Conservation (phyloP, 164 flowering plant species). For the Annona squamosa region DNA sequence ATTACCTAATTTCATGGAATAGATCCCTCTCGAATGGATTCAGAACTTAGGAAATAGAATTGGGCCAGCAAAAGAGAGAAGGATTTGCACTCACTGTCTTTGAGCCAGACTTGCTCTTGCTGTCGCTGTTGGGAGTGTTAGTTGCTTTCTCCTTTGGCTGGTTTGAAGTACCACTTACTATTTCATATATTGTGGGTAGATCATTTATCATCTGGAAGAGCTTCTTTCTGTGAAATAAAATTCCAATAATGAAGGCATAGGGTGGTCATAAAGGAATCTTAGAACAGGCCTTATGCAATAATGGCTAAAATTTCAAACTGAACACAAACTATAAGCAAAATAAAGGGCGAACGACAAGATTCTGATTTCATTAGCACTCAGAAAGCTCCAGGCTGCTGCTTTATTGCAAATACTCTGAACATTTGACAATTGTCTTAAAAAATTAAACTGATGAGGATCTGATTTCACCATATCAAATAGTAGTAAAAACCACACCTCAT, state of each 20-base stretch:
- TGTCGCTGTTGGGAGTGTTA: slow-evolving; percentile 34
- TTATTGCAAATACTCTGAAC: too few relatives aligned
- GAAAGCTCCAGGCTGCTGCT: neutral
- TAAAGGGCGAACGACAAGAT: neutral
- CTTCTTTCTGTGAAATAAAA: slow-evolving; percentile 44
- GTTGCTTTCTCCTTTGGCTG: slow-evolving; percentile 42
- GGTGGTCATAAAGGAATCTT: neutral
- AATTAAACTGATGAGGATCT: too few relatives aligned
- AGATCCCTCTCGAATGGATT: too few relatives aligned
- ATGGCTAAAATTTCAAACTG: neutral
- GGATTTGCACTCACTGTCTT: slow-evolving; percentile 24
- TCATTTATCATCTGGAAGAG: slow-evolving; percentile 80
- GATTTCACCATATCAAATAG: too few relatives aligned
- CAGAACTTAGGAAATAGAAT: neutral
- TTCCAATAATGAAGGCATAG: neutral
- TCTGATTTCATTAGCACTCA: neutral
- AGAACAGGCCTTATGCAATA: neutral
- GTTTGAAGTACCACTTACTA: slow-evolving; percentile 40
- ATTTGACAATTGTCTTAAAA: too few relatives aligned
- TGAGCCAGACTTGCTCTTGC: slow-evolving; percentile 48
- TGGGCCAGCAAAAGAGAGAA: neutral
- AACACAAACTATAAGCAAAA: neutral
- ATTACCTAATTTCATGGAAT: too few relatives aligned
- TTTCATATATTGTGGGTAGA: slow-evolving; percentile 64
- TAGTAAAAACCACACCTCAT: too few relatives aligned